phyloP scores from a whole-genome alignment of 2,329 filamentous ascomycete genomes.

The Hortaea werneckii region DNA sequence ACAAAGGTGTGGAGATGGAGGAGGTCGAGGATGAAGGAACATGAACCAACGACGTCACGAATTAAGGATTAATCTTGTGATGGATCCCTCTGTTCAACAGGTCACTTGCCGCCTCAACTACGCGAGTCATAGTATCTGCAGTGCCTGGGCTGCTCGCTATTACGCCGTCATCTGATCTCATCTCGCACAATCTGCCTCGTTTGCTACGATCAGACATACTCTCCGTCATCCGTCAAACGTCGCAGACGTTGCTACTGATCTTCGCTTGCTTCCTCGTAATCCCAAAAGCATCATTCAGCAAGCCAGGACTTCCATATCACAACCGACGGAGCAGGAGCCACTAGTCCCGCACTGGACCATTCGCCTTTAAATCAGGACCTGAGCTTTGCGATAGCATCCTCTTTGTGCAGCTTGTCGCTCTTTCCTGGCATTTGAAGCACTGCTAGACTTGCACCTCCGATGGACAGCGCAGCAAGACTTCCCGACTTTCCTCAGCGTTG shows the following conservation, averaged over 20 bases:
- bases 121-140: not conserved
- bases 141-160: not conserved
- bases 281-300: too few relatives aligned
- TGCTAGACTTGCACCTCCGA: not conserved
- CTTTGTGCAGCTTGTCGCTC: too few relatives aligned
- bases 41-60: constrained; percentile 5
- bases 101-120: not conserved
- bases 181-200: not conserved
- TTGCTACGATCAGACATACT: not conserved
- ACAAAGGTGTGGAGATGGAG: constrained; percentile 34
- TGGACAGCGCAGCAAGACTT: not conserved
- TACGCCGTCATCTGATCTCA: not conserved
- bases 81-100: not conserved
- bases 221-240: too few relatives aligned
- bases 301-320: too few relatives aligned
- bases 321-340: too few relatives aligned
- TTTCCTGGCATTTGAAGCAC: not conserved
- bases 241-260: too few relatives aligned
- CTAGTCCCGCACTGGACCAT: too few relatives aligned
- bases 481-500: not conserved
- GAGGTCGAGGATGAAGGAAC: constrained; percentile 37
- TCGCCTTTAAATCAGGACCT: too few relatives aligned
- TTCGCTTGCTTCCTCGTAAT: too few relatives aligned
- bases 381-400: too few relatives aligned
- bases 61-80: not conserved